Percentiles rank a stretch among this genome's conserved stretches.
Evolutionary conservation across 345 rosid genomes (phyloP).

Genomic region (Streptanthus diversifolius): DNA sequence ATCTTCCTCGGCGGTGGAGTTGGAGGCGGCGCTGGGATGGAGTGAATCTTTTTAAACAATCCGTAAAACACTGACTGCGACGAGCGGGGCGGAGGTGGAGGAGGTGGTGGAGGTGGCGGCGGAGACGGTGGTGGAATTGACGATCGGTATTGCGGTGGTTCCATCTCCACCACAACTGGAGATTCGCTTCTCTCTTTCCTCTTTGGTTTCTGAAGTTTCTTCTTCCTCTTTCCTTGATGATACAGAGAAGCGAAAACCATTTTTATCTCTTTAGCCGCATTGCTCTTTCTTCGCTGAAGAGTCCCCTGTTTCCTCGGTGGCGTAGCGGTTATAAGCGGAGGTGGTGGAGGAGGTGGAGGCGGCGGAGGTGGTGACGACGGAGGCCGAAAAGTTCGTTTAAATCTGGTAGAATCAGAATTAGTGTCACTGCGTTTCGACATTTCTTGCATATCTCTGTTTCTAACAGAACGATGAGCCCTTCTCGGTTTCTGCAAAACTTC

Average conservation of each 20-base stretch:
- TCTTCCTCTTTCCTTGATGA: slow-evolving; percentile 58
- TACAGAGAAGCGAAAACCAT: slow-evolving; percentile 58
- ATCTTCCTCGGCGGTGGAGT: slow-evolving; percentile 45
- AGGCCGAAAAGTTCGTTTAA: slow-evolving; percentile 18
- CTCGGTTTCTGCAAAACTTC: slow-evolving; percentile 33
- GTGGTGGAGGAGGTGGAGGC: slow-evolving; percentile 38
- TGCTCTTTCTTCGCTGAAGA: slow-evolving; percentile 55
- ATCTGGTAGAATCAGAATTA: slow-evolving; percentile 11
- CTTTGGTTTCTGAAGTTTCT: slow-evolving; percentile 45
- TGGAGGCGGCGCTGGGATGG: slow-evolving; percentile 48
- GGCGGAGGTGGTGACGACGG: slow-evolving; percentile 38
- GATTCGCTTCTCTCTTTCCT: slow-evolving; percentile 29
- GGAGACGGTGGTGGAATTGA: slow-evolving; percentile 44
- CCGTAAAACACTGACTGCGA: slow-evolving; percentile 59
- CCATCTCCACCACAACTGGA: not conserved
- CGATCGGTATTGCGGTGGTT: slow-evolving; percentile 25
- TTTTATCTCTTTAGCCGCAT: slow-evolving; percentile 69
- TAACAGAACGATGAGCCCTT: slow-evolving; percentile 37
- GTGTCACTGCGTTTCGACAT: slow-evolving; percentile 23
- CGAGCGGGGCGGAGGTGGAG: slow-evolving; percentile 60
- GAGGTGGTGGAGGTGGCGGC: slow-evolving; percentile 67
- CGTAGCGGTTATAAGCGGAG: slow-evolving; percentile 37
- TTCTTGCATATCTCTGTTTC: slow-evolving; percentile 34
- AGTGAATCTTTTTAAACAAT: slow-evolving; percentile 54
- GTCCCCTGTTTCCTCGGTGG: slow-evolving; percentile 36